Evolutionary conservation across 108 stramenopile genomes (phyloP), one percentile per base, ranked within the genome.

Genomic region (Skeletonema costatum): DNA sequence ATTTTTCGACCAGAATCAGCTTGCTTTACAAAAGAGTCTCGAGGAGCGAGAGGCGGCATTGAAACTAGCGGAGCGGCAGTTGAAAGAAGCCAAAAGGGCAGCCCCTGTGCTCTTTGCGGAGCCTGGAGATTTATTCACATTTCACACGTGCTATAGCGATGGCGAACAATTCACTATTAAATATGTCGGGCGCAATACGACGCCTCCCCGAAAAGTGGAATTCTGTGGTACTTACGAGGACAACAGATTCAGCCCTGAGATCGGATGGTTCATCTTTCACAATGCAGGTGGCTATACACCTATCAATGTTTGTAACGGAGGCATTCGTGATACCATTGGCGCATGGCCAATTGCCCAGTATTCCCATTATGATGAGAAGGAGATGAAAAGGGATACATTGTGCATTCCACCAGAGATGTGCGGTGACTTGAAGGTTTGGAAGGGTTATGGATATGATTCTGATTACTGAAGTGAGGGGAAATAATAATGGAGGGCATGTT

Each of bases 321-420:
- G 25, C 25, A 25, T 25, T 58, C 56, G 56, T 58, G 56, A 58
- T 58, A 29, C 0, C 29, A 11, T 58, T 10, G 56, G 29, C 9
- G 56, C 56, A 25, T 58, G 56, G 56, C 56, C 56, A 29, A 29
- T 25, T 7, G 25, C 25, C 10, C 8, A 7, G 8, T 58, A 58
- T 29, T 25, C 56, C 8, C 56, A 58, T 58, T 29, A 58, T 29
- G 56, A 58, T 10, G 29, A 8, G 56, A 10, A 11, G 56, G 56
- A 29, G 10, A 21, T 25, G 29, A 58, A 29, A 10, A 58, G 1
- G 25, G 17, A 32, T 12, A 60, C 60, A 13, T 32, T 60, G 10
- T 60, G 60, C 60, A 60, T 60, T 32, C 60, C 60, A 60, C 60
- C 60, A 31, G n/a, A 17, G 2, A 60, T 31, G 31, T 60, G 60